These are phyloP conservation scores for Trichoderma breve DNA, from an alignment of 2,329 filamentous ascomycete species.

Conservation along the genomic window DNA sequence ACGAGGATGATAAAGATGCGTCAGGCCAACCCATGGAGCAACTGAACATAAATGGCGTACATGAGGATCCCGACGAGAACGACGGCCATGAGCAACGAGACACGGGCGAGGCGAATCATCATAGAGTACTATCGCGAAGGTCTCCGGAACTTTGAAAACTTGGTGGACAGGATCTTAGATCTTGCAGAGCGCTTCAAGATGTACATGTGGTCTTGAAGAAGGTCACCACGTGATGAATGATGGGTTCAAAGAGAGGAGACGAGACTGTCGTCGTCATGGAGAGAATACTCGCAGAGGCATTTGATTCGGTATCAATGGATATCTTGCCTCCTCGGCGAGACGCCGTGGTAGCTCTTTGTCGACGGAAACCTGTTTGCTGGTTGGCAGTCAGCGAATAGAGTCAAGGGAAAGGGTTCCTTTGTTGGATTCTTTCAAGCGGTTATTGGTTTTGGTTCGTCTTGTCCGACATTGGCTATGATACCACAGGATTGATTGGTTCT, in stretches of 20 bases:
- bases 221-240: background rate
- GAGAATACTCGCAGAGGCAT: background rate
- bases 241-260: background rate
- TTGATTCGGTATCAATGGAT: background rate
- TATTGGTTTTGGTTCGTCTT: background rate
- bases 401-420: background rate
- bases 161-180: background rate
- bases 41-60: background rate
- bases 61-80: background rate
- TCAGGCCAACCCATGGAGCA: background rate
- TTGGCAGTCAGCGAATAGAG: background rate
- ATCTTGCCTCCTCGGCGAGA: background rate
- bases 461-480: background rate
- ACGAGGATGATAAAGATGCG: background rate
- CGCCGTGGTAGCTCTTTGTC: background rate
- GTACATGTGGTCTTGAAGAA: background rate
- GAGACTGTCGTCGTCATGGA: background rate
- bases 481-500: background rate
- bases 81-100: background rate
- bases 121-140: background rate
- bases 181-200: background rate
- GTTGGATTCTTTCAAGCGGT: background rate
- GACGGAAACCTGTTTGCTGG: background rate
- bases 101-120: background rate
- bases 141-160: background rate